Percentiles rank a stretch among this genome's conserved stretches.
phyloP scores from a whole-genome alignment of 345 rosid genomes.

The Populus simonii region DNA sequence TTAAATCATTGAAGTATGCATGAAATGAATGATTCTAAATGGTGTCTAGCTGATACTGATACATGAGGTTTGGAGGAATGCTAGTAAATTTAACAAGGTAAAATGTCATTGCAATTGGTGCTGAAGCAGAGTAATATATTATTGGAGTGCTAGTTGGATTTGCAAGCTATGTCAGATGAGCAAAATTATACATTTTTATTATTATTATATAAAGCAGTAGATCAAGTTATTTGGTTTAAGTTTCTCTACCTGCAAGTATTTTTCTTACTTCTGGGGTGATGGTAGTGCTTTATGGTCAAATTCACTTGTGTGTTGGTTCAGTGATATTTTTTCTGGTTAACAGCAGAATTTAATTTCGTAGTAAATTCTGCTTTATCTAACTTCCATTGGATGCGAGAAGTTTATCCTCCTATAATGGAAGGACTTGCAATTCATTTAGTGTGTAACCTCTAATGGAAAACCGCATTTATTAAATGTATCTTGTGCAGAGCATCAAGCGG shows the following conservation, averaged over 20 bases:
- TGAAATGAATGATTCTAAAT: too few species aligned
- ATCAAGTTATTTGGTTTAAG: not conserved
- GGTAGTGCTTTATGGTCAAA: not conserved
- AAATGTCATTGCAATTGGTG: not conserved
- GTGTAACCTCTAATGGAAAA: not conserved
- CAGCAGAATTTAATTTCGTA: not conserved
- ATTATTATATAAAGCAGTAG: too few species aligned
- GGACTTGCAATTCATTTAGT: not conserved
- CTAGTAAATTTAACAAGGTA: not conserved
- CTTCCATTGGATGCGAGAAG: not conserved
- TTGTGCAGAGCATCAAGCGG: constrained; percentile 65
- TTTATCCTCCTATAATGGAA: not conserved
- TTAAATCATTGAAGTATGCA: too few species aligned
- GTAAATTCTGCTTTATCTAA: not conserved
- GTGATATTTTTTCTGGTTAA: not conserved
- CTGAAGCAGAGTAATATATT: not conserved
- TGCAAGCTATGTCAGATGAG: too few species aligned
- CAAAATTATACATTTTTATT: too few species aligned
- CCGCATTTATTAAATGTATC: constrained; percentile 3
- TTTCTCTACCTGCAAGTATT: not conserved
- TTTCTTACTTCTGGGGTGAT: not conserved
- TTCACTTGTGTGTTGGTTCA: not conserved
- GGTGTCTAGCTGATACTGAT: too few species aligned
- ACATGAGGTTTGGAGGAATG: too few species aligned
- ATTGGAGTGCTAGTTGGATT: too few species aligned